Base-by-base conservation (phyloP, 768 basidiomycete species). In the Termitomyces sp. region DNA sequence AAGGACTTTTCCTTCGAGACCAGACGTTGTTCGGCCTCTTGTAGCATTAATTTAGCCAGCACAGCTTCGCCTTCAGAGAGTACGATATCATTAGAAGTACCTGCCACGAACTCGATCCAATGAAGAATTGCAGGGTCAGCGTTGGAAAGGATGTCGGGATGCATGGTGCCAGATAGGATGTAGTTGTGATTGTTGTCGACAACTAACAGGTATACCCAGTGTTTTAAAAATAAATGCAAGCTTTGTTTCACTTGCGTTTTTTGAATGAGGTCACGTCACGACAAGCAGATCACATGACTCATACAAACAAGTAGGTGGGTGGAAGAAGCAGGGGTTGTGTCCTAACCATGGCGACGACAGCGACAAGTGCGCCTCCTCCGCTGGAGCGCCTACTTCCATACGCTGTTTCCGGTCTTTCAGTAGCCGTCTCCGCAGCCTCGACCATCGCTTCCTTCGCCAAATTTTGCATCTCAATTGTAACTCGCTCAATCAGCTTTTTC, bases 331-430 rank as follows among this genome's bases (percentile, higher is more conserved):
- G 4, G 33, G 30, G 48, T 26, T 45, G 18, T 20, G 4, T 38
- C 26, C 18, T 26, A n/a, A 30, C 40, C 26, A 62, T 57, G 57
- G 36, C 54, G 16, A 56, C 61, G 36, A 30, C 43, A 33, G 45
- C 43, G 10, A 40, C 46, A 2, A 20, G 12, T 10, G 40, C 26
- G 10, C 51, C 64, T 44, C 62, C 58, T 4, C 61, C 59, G 4
- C 50, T 65, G n/a, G 61, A 63, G 42, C 60, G 58, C 13, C 33
- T 59, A 43, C 47, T 63, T 13, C 64, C 64, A 4, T 65, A 63
- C 26, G n/a, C 58, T 36, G 24, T 58, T 7, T 59, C 62, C 18
- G 53, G 53, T 18, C 22, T 49, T 30, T 59, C 62, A 36, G 24
- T 36, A 7, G 38, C 53, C 16, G 12, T 59, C 13, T 63, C 61